These are phyloP conservation scores for Kodamaea plutei DNA, from an alignment of 1,139 yeast species.

Conservation along the genomic window DNA sequence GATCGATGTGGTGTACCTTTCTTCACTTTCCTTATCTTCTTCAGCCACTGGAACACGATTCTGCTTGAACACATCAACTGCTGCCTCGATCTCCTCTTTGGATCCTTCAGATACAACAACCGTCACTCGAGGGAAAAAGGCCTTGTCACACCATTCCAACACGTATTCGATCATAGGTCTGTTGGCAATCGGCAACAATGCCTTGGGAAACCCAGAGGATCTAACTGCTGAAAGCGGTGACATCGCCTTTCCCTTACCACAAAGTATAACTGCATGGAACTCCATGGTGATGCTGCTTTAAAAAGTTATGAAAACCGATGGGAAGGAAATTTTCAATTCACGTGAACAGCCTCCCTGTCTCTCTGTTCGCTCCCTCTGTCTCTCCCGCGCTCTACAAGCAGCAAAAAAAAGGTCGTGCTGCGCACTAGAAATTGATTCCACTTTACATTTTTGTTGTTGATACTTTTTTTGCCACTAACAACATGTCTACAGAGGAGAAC, in stretches of 20 bases:
- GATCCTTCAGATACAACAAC: slow-evolving; percentile 31
- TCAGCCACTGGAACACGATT: slow-evolving; percentile 6
- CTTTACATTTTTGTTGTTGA: slow-evolving; percentile 6
- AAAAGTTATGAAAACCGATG: neutral
- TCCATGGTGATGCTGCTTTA: slow-evolving; percentile 57
- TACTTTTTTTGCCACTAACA: slow-evolving; percentile 10
- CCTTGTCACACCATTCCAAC: slow-evolving; percentile 89
- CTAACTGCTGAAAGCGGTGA: slow-evolving; percentile 65
- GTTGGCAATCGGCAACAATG: slow-evolving; percentile 85
- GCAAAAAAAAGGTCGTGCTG: slow-evolving; percentile 4
- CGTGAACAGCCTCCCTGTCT: too few species aligned
- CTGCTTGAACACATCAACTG: slow-evolving; percentile 49
- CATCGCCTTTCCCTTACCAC: slow-evolving; percentile 77
- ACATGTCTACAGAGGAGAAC: slow-evolving; percentile 61
- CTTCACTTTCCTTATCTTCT: slow-evolving; percentile 3
- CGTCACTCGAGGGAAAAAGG: slow-evolving; percentile 60
- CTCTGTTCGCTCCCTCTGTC: neutral
- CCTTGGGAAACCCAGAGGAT: slow-evolving; percentile 68
- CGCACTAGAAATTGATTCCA: neutral
- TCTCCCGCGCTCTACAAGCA: neutral
- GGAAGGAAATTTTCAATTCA: slow-evolving; percentile 1
- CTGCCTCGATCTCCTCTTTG: slow-evolving; percentile 23
- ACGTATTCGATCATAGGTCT: slow-evolving; percentile 87
- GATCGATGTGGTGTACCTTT: slow-evolving; percentile 19
- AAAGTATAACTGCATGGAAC: slow-evolving; percentile 83